A percentile compares a stretch with the other conserved stretches of the same genome.
Evolutionary conservation across 768 basidiomycete species (phyloP).

Genomic region (Suillus plorans): DNA sequence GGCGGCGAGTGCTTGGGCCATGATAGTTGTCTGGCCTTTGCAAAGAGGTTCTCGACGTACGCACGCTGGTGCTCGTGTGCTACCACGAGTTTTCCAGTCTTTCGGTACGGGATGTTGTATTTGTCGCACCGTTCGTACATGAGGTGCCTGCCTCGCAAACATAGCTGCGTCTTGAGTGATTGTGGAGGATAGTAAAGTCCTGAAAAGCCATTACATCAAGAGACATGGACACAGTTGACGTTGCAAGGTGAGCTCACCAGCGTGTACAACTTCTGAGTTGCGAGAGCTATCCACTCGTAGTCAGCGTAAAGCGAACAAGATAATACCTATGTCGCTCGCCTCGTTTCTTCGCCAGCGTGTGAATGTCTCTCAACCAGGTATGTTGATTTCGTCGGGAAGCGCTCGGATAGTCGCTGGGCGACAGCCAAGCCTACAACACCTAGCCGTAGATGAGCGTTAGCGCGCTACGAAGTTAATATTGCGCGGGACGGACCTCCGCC

Average conservation of each 20-base stretch:
- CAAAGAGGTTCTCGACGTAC: constrained; percentile 71
- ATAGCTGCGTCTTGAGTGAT: constrained; percentile 84
- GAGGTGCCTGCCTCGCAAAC: constrained; percentile 81
- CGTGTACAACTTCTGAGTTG: constrained; percentile 95
- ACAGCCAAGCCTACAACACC: constrained; percentile 87
- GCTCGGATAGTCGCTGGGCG: constrained; percentile 67
- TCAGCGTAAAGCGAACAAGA: neutral
- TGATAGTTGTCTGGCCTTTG: constrained; percentile 54
- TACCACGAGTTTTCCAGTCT: constrained; percentile 89
- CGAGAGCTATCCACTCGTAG: constrained; percentile 59
- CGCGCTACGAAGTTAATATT: neutral
- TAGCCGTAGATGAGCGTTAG: constrained; percentile 23
- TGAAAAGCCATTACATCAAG: constrained; percentile 25
- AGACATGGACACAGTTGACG: neutral
- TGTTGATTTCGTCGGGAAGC: constrained; percentile 67
- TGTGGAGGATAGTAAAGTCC: constrained; percentile 82
- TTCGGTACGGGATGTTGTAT: constrained; percentile 63
- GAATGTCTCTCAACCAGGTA: constrained; percentile 79
- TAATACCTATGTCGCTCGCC: constrained; percentile 40
- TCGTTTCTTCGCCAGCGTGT: constrained; percentile 82
- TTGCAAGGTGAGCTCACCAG: constrained; percentile 45
- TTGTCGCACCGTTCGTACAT: constrained; percentile 74
- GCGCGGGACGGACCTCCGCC: constrained; percentile 64
- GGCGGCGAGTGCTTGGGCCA: constrained; percentile 46
- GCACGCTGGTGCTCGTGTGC: constrained; percentile 63